A percentile compares a stretch with the other conserved stretches of the same genome.
phyloP scores from a whole-genome alignment of 805 yeast species.

The Diddensiella transvaalensis region DNA sequence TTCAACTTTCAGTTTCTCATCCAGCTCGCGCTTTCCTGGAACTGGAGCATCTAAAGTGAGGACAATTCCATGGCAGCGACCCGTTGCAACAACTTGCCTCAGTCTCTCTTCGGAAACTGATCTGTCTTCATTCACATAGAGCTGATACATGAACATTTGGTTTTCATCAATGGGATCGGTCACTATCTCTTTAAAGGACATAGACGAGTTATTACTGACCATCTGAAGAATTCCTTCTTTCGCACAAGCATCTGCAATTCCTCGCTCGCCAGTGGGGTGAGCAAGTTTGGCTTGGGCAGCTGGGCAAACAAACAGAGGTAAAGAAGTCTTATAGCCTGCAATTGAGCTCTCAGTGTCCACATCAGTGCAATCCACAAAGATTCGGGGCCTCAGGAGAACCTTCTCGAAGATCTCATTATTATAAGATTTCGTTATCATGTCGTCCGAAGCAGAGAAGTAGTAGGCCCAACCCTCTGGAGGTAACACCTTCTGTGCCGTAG shows the following conservation, averaged over 20 bases:
- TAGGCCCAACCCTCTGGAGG: conserved; percentile 24
- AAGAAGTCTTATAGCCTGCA: conserved; percentile 42
- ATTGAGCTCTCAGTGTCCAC: conserved; percentile 46
- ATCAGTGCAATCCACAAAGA: conserved; percentile 37
- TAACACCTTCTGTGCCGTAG: conserved; percentile 18
- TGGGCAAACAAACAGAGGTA: conserved; percentile 45
- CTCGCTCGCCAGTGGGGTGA: conserved; percentile 33
- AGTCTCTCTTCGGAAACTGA: conserved; percentile 26
- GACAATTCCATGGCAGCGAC: conserved; percentile 44
- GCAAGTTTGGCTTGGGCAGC: conserved; percentile 36
- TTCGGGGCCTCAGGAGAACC: conserved; percentile 46
- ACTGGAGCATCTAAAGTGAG: conserved; percentile 56
- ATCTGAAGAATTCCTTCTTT: conserved; percentile 44
- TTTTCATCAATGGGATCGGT: conserved; percentile 23
- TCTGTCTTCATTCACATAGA: conserved; percentile 31
- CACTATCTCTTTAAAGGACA: conserved; percentile 31
- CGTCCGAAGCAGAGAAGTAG: conserved; percentile 50
- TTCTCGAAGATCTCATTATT: conserved; percentile 42
- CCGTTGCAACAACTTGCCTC: conserved; percentile 28
- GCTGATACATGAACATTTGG: conserved; percentile 29
- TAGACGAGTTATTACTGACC: conserved; percentile 34
- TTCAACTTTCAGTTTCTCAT: conserved; percentile 31
- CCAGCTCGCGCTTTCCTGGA: conserved; percentile 53
- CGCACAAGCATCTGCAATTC: conserved; percentile 36
- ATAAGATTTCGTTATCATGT: conserved; percentile 44